Conservation (phyloP, 2,329 filamentous ascomycete genomes). For the Rhynchosporium agropyri region DNA sequence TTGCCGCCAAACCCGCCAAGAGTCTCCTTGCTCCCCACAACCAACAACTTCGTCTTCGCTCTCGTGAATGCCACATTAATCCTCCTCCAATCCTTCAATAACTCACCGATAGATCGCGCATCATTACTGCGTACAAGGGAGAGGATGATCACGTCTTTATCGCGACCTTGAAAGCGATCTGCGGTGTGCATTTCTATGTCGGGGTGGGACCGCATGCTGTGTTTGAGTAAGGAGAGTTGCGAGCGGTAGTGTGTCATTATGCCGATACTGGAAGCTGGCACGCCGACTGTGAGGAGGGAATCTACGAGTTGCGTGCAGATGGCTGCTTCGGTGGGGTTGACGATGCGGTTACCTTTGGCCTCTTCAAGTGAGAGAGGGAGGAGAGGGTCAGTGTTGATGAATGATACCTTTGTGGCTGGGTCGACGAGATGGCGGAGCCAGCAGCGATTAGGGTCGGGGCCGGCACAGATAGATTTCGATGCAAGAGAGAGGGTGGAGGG, state of each 20-base stretch:
- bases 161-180: constrained; percentile 93
- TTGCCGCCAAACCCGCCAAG: constrained; percentile 61
- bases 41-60: constrained; percentile 87
- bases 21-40: constrained; percentile 81
- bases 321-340: constrained; percentile 81
- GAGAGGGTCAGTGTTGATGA: constrained; percentile 86
- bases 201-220: constrained; percentile 62
- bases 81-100: constrained; percentile 87
- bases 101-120: constrained; percentile 78
- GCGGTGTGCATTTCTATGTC: constrained; percentile 94
- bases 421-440: constrained; percentile 76
- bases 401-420: constrained; percentile 74
- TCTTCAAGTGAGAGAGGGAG: constrained; percentile 67
- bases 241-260: constrained; percentile 97
- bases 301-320: constrained; percentile 81
- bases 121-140: constrained; percentile 88
- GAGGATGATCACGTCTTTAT: constrained; percentile 90
- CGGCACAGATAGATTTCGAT: constrained; percentile 58
- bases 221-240: constrained; percentile 81
- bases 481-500: constrained; percentile 48
- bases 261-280: constrained; percentile 77
- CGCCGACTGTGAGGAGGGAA: constrained; percentile 72
- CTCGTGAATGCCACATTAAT: constrained; percentile 96
- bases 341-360: constrained; percentile 79
- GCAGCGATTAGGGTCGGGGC: constrained; percentile 54